phyloP scores from a whole-genome alignment of 2,329 filamentous ascomycete species.

The Akanthomyces uredinophilus region DNA sequence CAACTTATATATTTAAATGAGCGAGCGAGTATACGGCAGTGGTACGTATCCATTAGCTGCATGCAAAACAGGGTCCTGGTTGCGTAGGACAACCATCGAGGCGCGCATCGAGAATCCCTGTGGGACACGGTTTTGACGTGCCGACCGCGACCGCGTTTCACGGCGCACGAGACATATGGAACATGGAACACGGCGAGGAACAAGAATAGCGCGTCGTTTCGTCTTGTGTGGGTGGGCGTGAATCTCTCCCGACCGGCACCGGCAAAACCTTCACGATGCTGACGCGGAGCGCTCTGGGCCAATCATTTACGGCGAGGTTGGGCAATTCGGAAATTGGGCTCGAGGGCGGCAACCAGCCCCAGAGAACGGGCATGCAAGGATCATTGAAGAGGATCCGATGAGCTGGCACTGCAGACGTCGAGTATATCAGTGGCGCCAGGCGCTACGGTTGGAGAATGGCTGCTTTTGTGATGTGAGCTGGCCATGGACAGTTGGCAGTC shows the following conservation, averaged over 20 bases:
- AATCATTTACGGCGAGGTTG: slow-evolving; percentile 13
- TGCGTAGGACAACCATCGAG: slow-evolving; percentile 7
- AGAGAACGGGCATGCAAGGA: neutral
- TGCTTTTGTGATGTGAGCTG: neutral
- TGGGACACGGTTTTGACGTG: slow-evolving; percentile 5
- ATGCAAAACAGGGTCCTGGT: neutral
- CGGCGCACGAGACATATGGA: neutral
- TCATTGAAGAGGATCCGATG: neutral
- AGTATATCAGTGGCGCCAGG: neutral
- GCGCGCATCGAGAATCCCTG: slow-evolving; percentile 8
- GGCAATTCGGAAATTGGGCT: slow-evolving; percentile 8
- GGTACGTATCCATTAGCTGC: neutral
- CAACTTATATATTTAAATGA: slow-evolving; percentile 3
- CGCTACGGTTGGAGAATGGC: neutral
- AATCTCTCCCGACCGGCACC: neutral
- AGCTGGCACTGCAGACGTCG: neutral
- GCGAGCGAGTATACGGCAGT: neutral
- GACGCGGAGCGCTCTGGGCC: slow-evolving; percentile 14
- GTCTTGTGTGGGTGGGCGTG: neutral
- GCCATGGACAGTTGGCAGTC: neutral
- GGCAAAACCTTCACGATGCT: slow-evolving; percentile 1
- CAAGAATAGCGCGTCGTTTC: slow-evolving; percentile 5
- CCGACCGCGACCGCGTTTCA: slow-evolving; percentile 11
- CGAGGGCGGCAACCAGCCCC: neutral
- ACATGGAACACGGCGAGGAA: neutral